Conservation (phyloP, 192 early-diverging fungal species). For the Borealophlyctis nickersoniae region DNA sequence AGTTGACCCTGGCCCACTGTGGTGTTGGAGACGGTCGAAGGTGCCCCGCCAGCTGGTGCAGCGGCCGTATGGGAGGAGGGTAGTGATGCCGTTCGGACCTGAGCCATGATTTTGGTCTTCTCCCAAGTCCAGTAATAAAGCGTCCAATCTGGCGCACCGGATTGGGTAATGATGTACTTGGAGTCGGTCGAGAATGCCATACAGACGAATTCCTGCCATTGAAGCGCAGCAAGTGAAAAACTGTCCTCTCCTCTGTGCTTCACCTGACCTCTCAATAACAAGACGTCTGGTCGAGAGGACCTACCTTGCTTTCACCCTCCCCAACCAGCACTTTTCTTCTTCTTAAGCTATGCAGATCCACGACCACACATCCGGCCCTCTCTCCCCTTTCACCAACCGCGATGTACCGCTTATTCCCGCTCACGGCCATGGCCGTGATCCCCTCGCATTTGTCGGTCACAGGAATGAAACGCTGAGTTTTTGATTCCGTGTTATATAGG, state of each 20-base stretch:
- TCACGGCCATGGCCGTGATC: conserved; percentile 48
- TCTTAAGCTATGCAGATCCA: conserved; percentile 54
- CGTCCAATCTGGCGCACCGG: conserved; percentile 56
- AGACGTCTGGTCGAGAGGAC: conserved; percentile 9
- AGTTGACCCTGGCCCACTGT: background rate
- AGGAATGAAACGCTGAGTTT: conserved; percentile 55
- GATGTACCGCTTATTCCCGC: conserved; percentile 48
- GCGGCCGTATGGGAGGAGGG: conserved; percentile 7
- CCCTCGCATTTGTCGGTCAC: conserved; percentile 50
- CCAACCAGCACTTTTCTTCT: conserved; percentile 43
- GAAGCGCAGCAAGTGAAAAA: background rate
- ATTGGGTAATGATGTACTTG: conserved; percentile 55
- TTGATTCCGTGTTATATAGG: conserved; percentile 55
- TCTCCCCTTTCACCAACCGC: conserved; percentile 55
- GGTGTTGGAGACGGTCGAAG: background rate
- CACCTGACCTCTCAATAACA: background rate
- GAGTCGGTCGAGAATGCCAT: conserved; percentile 56
- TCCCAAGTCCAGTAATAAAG: conserved; percentile 62
- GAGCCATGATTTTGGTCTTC: conserved; percentile 54
- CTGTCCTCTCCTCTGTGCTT: background rate
- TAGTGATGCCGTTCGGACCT: conserved; percentile 30
- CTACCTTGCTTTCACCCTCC: conserved; percentile 51
- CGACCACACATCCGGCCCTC: conserved; percentile 41
- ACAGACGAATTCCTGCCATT: conserved; percentile 48
- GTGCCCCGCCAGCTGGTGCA: background rate